These are phyloP conservation scores for Allium sativum DNA, from an alignment of 106 monocot species.

Conservation along the genomic window DNA sequence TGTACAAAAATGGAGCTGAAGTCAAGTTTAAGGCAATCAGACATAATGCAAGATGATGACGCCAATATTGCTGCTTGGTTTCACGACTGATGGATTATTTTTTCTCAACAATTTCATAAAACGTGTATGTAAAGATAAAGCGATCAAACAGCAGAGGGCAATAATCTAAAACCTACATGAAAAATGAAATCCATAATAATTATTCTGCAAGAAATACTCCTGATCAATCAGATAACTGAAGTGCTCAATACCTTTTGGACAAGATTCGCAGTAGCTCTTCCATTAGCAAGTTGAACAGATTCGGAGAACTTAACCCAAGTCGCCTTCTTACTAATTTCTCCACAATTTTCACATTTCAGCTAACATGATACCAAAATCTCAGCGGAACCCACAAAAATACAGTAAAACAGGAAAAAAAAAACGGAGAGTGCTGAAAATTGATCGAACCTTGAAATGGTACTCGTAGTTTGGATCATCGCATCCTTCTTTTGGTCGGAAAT, in stretches of 20 bases:
- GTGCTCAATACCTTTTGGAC: slow-evolving; percentile 58
- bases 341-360: slow-evolving; percentile 90
- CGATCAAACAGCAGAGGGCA: too few relatives aligned
- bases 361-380: slow-evolving; percentile 15
- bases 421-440: neutral
- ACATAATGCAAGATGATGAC: too few relatives aligned
- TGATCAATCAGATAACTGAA: too few relatives aligned
- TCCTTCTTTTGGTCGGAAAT: slow-evolving; percentile 68
- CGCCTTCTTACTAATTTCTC: slow-evolving; percentile 63
- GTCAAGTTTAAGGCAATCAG: too few relatives aligned
- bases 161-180: too few relatives aligned
- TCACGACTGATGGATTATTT: too few relatives aligned
- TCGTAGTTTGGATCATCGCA: slow-evolving; percentile 71
- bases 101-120: too few relatives aligned
- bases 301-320: slow-evolving; percentile 62
- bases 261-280: slow-evolving; percentile 67
- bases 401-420: neutral
- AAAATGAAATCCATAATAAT: too few relatives aligned
- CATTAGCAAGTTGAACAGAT: slow-evolving; percentile 42
- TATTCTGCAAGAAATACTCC: too few relatives aligned
- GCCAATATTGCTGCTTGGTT: too few relatives aligned
- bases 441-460: slow-evolving; percentile 71
- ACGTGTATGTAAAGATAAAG: too few relatives aligned
- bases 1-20: too few relatives aligned
- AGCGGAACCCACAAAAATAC: neutral